A percentile compares a stretch with the other conserved stretches of the same genome.
These are phyloP conservation scores for Nakataea oryzae DNA, from an alignment of 2,329 filamentous ascomycete genomes.

Conservation along the genomic window DNA sequence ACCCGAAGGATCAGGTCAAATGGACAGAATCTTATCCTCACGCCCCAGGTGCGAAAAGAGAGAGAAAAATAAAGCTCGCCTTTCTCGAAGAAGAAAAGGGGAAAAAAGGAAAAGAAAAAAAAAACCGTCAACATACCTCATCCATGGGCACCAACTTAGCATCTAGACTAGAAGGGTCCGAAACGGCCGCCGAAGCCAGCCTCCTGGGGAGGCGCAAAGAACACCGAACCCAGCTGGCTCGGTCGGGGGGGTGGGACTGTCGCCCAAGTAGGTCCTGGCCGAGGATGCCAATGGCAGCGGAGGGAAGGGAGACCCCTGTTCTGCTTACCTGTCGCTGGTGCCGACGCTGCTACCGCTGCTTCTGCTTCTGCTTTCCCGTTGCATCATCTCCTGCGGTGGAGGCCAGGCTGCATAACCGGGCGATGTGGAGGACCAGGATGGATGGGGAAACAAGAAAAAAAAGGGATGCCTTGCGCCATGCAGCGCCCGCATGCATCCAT, in stretches of 20 bases:
- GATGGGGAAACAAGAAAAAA: neutral
- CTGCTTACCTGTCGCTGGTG: neutral
- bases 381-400: neutral
- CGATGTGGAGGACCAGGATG: neutral
- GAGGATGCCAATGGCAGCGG: neutral
- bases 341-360: no score
- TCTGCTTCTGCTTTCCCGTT: neutral
- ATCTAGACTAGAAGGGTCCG: neutral
- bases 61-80: no score
- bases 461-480: neutral
- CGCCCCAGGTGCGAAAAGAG: neutral
- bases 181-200: neutral
- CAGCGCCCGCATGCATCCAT: neutral
- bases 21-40: no score
- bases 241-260: neutral
- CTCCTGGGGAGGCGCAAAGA: neutral
- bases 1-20: neutral
- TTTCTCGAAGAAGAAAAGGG: no score
- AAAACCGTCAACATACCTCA: no score
- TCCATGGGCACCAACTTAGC: no score
- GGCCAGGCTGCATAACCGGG: neutral
- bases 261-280: no score
- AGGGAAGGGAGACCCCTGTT: neutral
- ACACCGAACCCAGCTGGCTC: neutral
- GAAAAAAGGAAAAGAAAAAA: no score